Base-by-base conservation (phyloP, 345 rosid genomes). In the Eucalyptus tenuipes region DNA sequence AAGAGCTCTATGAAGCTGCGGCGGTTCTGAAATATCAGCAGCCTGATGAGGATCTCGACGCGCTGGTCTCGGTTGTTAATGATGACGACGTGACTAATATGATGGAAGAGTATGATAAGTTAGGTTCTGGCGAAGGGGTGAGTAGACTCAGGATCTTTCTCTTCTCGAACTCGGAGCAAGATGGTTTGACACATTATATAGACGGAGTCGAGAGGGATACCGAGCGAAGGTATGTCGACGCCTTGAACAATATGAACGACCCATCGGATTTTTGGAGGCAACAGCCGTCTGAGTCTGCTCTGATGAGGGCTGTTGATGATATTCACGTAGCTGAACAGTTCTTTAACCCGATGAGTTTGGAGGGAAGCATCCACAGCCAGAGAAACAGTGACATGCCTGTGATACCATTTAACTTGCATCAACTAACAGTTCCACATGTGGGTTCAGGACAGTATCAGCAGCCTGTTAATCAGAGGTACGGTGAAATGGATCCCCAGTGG, bases 21-120 rank as follows among this genome's bases (percentile, higher is more conserved):
- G 92, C 93, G 1, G 92, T 97, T 79, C 93, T 98, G 94, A 98
- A 98, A 89, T 98, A 98, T 82, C 98, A 97, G 91, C 99, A 98
- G 88, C 98, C 99, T 48, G 99, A 98, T 89, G 99, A 98, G 93
- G 99, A 98, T 95, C 97, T 98, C n/a, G 99, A 98, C 93, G 99
- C 99, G 48, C 88, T 98, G 88, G 99, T 98, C 12, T 97, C 99
- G 2, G 98, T 98, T 49, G 98, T 98, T 87, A 98, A 98, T 88
- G 97, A 97, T 88, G 99, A 98, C 33, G 99, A 98, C 91, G 97
- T 97, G 86, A 95, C 91, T 13, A 97, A 98, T 86, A 96, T 98
- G 99, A 97, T 98, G 99, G 99, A 98, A 87, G 99, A 97, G 89
- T 97, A 97, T 89, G 99, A 98, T 89, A 98, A 98, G 95, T 92